Evolutionary conservation across 345 rosid species (phyloP).

Genomic region (Pelargonium nanum): DNA sequence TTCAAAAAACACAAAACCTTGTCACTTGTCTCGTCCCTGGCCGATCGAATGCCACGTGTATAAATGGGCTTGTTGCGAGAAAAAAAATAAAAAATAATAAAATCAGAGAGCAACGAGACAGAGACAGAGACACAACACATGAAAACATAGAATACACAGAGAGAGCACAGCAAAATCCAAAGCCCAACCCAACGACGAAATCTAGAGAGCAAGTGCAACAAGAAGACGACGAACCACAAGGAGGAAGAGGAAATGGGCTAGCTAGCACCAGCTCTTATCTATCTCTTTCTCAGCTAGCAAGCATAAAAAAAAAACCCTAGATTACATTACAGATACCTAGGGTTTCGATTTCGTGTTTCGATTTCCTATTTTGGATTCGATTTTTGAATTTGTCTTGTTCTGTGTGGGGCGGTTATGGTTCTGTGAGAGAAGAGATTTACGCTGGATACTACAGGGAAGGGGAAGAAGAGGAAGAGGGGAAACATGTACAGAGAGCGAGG

Average conservation of each 20-base stretch:
- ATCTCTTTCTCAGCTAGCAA: not conserved
- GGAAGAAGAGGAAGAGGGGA: conserved; percentile 8
- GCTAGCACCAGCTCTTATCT: not conserved
- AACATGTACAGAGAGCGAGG: conserved; percentile 49
- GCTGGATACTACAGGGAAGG: not conserved
- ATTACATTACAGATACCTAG: not conserved
- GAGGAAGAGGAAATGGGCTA: not conserved
- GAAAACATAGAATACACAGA: too few relatives aligned
- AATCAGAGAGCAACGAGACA: not conserved
- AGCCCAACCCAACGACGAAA: conserved; percentile 3
- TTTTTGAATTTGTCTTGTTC: too few relatives aligned
- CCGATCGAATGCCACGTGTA: not conserved
- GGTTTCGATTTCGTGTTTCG: not conserved
- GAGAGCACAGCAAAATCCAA: not conserved
- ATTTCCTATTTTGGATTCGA: too few relatives aligned
- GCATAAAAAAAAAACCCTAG: not conserved
- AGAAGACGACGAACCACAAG: not conserved
- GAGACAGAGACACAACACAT: not conserved
- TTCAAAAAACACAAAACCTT: too few relatives aligned
- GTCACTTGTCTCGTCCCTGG: too few relatives aligned
- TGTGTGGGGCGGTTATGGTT: not conserved
- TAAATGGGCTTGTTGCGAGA: not conserved
- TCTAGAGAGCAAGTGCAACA: not conserved
- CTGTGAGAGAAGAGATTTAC: not conserved
- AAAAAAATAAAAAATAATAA: too few relatives aligned